phyloP scores from a whole-genome alignment of 2,329 filamentous ascomycete species.

The Fragosphaeria purpurea region DNA sequence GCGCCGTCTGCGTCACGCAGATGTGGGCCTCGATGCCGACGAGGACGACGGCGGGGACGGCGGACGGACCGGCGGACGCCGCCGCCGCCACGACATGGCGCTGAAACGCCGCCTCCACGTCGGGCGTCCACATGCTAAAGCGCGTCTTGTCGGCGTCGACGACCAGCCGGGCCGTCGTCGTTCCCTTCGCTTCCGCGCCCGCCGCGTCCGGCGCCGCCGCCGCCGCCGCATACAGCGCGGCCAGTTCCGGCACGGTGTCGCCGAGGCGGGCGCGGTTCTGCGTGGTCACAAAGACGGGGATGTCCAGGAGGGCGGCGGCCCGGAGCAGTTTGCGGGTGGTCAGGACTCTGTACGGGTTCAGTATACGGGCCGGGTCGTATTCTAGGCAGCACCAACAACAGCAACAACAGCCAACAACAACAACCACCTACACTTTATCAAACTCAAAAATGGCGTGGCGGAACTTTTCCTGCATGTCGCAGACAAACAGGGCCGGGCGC shows the following conservation, averaged over 20 bases:
- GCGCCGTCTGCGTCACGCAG: slow-evolving; percentile 83
- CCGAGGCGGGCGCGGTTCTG: slow-evolving; percentile 74
- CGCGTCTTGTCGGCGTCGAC: slow-evolving; percentile 69
- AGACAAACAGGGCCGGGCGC: slow-evolving; percentile 51
- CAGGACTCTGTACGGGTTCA: slow-evolving; percentile 38
- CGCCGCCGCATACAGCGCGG: slow-evolving; percentile 40
- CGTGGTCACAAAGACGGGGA: slow-evolving; percentile 79
- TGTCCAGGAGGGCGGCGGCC: slow-evolving; percentile 53
- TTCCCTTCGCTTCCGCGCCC: neutral
- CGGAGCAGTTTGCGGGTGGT: slow-evolving; percentile 60
- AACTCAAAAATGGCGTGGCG: slow-evolving; percentile 74
- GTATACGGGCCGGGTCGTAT: too few relatives aligned
- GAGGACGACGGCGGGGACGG: slow-evolving; percentile 49
- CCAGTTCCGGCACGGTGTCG: slow-evolving; percentile 64
- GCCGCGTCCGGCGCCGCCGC: slow-evolving; percentile 31
- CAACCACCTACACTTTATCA: slow-evolving; percentile 56
- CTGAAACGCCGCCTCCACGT: slow-evolving; percentile 38
- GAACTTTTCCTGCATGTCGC: slow-evolving; percentile 93
- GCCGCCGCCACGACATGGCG: neutral
- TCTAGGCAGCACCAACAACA: too few relatives aligned
- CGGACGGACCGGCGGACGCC: slow-evolving; percentile 14
- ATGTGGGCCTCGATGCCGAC: slow-evolving; percentile 92
- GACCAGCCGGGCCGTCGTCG: slow-evolving; percentile 5
- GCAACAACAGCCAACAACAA: too few relatives aligned
- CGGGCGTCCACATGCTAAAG: slow-evolving; percentile 79